Evolutionary conservation across 495 filamentous ascomycete genomes (phyloP), one percentile per base, ranked within the genome.

Genomic region (Oleoguttula mirabilis): DNA sequence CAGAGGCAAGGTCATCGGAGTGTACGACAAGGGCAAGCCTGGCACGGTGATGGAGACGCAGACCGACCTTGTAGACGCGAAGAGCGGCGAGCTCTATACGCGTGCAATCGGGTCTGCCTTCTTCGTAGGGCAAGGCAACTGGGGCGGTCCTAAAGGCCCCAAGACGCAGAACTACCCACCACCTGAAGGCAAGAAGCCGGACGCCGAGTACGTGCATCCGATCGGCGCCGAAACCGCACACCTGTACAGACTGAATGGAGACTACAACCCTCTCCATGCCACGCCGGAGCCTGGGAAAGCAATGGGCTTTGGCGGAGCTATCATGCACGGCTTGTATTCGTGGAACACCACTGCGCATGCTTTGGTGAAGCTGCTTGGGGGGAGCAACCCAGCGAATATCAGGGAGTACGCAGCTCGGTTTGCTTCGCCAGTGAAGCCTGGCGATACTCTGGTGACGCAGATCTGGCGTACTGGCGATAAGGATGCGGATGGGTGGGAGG

Each of bases 251-350:
- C 70, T 93, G 24, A 90, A 94, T 48, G 86, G 84, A 52, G 86
- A 92, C 61, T 93, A 92, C 60, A 92, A 92, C 66, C 86, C 85
- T 19, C 76, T 93, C 33, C 85, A 93, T 56, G 82, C 84, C 6
- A 80, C 77, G 21, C 86, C 84, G 10, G 81, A 80, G 60, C 83
- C 87, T 0, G 84, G 85, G 32, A 63, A 71, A 60, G 81, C 84
- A 66, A 88, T 93, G 83, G 84, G 86, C 20, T 93, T 92, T 55
- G 83, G 82, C 3, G 85, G 86, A 30, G 71, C 75, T 43, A 94
- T 92, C 56, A 86, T 92, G 58, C 86, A 93, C 62, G 86, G 86
- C 21, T 65, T 93, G 21, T 92, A 74, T 61, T 82, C 76, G 44
- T 92, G 81, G 78, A 94, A 92, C 61, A 69, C 75, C 36, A 68